These are phyloP conservation scores for Stemphylium beticola DNA, from an alignment of 2,329 filamentous ascomycete species.

Conservation along the genomic window DNA sequence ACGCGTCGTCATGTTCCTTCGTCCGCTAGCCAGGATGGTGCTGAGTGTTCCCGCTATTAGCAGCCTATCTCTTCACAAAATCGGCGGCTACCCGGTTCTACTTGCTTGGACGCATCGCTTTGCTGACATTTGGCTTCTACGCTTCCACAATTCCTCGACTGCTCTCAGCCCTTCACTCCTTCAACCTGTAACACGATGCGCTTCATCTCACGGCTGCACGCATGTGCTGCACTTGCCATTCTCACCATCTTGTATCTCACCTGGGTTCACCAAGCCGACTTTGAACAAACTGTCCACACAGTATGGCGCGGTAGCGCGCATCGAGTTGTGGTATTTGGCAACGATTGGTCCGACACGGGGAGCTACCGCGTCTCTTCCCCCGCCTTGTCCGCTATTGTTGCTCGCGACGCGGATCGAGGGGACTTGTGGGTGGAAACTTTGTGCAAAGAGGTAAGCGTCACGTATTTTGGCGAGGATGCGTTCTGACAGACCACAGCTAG, in stretches of 20 bases:
- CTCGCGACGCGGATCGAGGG: constrained; percentile 39
- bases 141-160: not conserved
- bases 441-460: constrained; percentile 45
- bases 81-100: constrained; percentile 19
- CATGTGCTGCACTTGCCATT: constrained; percentile 31
- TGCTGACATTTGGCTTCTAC: not conserved
- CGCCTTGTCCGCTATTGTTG: constrained; percentile 22
- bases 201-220: constrained; percentile 40
- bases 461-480: not conserved
- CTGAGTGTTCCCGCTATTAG: constrained; percentile 12
- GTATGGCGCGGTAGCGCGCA: constrained; percentile 37
- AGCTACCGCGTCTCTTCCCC: constrained; percentile 43
- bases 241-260: constrained; percentile 39
- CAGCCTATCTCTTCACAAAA: constrained; percentile 18
- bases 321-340: constrained; percentile 48
- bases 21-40: constrained; percentile 20
- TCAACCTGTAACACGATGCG: constrained; percentile 30
- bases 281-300: constrained; percentile 36
- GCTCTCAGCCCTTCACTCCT: not conserved
- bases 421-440: constrained; percentile 46
- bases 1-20: constrained; percentile 33
- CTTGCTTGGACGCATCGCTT: constrained; percentile 1
- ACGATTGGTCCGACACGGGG: constrained; percentile 49
- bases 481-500: constrained; percentile 40
- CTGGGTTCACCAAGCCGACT: constrained; percentile 37